Evolutionary conservation across 176 grass and related monocot genomes (phyloP).

Genomic region (Oryza nivara): DNA sequence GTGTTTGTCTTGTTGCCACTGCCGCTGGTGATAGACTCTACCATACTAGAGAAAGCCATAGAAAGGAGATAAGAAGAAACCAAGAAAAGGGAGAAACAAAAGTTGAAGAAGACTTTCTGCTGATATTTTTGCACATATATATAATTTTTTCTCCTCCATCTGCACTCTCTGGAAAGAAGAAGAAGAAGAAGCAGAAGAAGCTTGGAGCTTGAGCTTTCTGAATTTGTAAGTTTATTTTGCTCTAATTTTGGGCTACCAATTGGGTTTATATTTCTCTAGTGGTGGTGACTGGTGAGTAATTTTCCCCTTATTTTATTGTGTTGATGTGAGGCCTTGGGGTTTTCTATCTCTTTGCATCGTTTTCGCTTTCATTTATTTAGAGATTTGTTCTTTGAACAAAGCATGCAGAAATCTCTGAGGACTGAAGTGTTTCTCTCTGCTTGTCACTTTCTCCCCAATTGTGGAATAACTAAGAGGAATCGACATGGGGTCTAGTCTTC

Average conservation of each 20-base stretch:
- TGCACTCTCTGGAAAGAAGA: constrained; percentile 4
- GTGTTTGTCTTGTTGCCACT: constrained; percentile 46
- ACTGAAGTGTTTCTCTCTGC: constrained; percentile 5
- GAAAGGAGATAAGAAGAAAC: constrained; percentile 44
- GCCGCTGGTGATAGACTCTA: constrained; percentile 13
- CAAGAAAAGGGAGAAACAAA: not conserved
- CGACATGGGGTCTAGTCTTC: constrained; percentile 18
- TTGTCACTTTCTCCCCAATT: constrained; percentile 36
- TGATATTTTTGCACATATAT: constrained; percentile 4
- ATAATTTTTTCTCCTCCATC: not conserved
- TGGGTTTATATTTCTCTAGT: not conserved
- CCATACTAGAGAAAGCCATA: constrained; percentile 23
- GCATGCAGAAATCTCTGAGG: constrained; percentile 16
- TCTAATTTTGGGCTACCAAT: constrained; percentile 1
- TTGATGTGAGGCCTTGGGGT: constrained; percentile 17
- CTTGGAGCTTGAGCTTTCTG: constrained; percentile 10
- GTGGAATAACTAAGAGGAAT: constrained; percentile 31
- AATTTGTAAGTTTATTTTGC: constrained; percentile 7
- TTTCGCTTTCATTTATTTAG: constrained; percentile 39
- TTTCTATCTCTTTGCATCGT: constrained; percentile 41
- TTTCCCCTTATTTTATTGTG: constrained; percentile 39
- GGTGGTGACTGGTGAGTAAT: no score
- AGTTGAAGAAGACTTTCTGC: constrained; percentile 7
- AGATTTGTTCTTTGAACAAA: constrained; percentile 14
- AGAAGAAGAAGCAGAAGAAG: not conserved